Percentiles rank a stretch among this genome's conserved stretches.
These are phyloP conservation scores for Solanum rostratum DNA, from an alignment of 257 asterid genomes.

Conservation along the genomic window DNA sequence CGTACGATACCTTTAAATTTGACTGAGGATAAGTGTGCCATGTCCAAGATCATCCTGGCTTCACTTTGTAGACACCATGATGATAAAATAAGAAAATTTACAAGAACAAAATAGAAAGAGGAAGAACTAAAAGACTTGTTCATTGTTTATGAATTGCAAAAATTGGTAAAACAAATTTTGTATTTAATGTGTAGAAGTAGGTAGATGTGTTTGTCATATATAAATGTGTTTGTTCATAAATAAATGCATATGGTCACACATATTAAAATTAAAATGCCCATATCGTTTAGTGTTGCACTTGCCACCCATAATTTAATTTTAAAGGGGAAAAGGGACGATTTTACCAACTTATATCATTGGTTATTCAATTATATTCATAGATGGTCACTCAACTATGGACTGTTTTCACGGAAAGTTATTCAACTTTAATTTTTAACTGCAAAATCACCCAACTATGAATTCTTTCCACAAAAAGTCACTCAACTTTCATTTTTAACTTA, in stretches of 20 bases:
- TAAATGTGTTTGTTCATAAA: not conserved
- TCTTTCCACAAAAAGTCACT: too few species aligned
- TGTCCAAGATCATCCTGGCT: not conserved
- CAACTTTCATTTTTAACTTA: too few species aligned
- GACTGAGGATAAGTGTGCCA: not conserved
- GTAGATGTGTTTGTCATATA: not conserved
- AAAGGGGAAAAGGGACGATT: too few species aligned
- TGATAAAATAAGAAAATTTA: not conserved
- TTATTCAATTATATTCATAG: too few species aligned
- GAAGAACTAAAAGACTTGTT: not conserved
- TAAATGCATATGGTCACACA: not conserved
- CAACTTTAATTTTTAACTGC: too few species aligned
- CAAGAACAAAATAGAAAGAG: not conserved
- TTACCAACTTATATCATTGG: not conserved
- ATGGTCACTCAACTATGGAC: too few species aligned
- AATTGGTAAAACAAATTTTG: not conserved
- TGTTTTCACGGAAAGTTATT: too few species aligned
- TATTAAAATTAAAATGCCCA: not conserved
- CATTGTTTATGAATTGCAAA: not conserved
- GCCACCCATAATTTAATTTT: not conserved
- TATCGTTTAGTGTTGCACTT: not conserved
- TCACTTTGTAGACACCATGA: not conserved
- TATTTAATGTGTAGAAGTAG: not conserved
- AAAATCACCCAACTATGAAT: too few species aligned
- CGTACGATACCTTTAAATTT: not conserved